phyloP scores from a whole-genome alignment of 2,329 filamentous ascomycete species.

The Colletotrichum cereale region DNA sequence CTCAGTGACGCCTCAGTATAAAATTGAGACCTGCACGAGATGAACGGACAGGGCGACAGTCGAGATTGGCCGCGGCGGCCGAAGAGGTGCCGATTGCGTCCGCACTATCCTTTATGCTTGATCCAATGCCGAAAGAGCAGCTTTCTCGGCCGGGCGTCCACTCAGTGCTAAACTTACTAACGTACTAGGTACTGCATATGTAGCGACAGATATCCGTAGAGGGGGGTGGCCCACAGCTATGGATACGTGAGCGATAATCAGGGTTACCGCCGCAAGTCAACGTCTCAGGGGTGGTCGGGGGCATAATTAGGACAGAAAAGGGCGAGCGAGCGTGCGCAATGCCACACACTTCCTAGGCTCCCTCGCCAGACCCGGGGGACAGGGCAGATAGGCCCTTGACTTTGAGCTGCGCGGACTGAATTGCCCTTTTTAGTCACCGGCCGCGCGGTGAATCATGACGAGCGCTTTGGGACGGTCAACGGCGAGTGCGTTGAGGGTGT shows the following conservation, averaged over 20 bases:
- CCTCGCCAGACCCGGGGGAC: background rate
- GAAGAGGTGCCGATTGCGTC: constrained; percentile 28
- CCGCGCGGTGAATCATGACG: constrained; percentile 19
- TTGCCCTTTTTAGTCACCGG: constrained; percentile 11
- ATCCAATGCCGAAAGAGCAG: constrained; percentile 30
- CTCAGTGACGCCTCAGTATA: constrained; percentile 30
- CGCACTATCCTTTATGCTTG: constrained; percentile 36
- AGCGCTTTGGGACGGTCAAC: constrained; percentile 16
- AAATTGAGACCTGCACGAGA: constrained; percentile 27
- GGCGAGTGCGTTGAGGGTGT: constrained; percentile 2
- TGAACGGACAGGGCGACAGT: constrained; percentile 22
- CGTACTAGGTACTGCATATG: no score
- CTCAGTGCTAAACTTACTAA: no score
- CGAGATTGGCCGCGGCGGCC: constrained; percentile 32
- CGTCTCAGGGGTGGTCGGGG: constrained; percentile 18
- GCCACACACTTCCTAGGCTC: constrained; percentile 17
- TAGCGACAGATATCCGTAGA: background rate
- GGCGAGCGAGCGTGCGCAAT: constrained; percentile 21
- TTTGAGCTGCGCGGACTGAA: constrained; percentile 18
- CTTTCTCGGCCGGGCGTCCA: constrained; percentile 22
- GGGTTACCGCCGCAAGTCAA: constrained; percentile 38
- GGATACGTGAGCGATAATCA: constrained; percentile 14
- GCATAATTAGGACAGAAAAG: constrained; percentile 23
- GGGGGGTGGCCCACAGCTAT: background rate
- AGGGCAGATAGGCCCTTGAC: constrained; percentile 14